Conservation (phyloP, 2,329 filamentous ascomycete species). For the Hypoxylon rubiginosum region DNA sequence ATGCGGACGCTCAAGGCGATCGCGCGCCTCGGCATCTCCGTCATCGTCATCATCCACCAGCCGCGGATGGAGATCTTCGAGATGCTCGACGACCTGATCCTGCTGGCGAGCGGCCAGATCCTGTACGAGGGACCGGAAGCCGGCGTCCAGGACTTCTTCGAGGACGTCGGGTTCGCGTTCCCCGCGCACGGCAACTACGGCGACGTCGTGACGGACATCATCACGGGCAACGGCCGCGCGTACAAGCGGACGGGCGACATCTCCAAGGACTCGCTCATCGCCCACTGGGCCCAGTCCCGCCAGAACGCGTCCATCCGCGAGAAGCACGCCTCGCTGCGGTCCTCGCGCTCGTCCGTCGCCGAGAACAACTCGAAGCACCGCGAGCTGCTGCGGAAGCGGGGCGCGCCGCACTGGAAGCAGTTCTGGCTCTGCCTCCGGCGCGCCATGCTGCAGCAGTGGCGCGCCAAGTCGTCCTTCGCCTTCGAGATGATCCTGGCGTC, state of each 20-base stretch:
- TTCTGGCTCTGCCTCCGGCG: conserved; percentile 66
- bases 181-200: conserved; percentile 65
- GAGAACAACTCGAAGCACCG: conserved; percentile 58
- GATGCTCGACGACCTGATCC: conserved; percentile 67
- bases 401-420: conserved; percentile 64
- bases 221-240: conserved; percentile 67
- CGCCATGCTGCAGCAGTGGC: conserved; percentile 69
- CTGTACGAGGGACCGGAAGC: conserved; percentile 66
- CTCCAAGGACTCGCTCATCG: conserved; percentile 63
- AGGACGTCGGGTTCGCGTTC: conserved; percentile 65
- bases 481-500: conserved; percentile 67
- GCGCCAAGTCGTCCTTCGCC: conserved; percentile 63
- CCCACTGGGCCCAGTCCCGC: conserved; percentile 59
- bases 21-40: conserved; percentile 67
- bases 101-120: conserved; percentile 67
- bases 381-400: conserved; percentile 63
- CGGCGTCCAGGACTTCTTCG: conserved; percentile 63
- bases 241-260: conserved; percentile 64
- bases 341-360: conserved; percentile 53
- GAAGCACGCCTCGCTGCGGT: conserved; percentile 46
- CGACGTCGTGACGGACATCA: conserved; percentile 72
- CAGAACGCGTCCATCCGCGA: conserved; percentile 43
- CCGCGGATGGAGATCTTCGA: conserved; percentile 71
- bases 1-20: conserved; percentile 68
- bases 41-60: conserved; percentile 72